A percentile compares a stretch with the other conserved stretches of the same genome.
Conservation (phyloP, 768 basidiomycete species). For the Calocybe indica region DNA sequence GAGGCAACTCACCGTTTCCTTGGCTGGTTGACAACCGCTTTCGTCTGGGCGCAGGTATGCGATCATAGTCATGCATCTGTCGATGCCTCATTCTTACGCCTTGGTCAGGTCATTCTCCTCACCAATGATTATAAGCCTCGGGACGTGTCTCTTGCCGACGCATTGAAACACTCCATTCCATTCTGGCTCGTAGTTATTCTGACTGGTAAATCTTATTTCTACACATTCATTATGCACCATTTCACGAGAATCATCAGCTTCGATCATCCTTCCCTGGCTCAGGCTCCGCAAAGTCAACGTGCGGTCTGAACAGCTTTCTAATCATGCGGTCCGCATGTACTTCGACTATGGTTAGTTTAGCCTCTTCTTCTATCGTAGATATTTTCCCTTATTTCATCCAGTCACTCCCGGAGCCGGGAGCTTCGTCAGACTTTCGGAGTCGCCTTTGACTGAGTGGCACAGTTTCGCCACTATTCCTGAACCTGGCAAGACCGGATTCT, state of each 20-base stretch:
- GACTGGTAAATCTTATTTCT: constrained; percentile 26
- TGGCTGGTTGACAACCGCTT: constrained; percentile 34
- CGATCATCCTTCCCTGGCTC: constrained; percentile 56
- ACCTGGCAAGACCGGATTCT: constrained; percentile 43
- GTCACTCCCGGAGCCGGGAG: constrained; percentile 41
- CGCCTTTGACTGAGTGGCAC: constrained; percentile 53
- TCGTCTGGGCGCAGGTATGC: constrained; percentile 36
- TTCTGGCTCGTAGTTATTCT: constrained; percentile 55
- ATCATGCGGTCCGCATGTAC: constrained; percentile 51
- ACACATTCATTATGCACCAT: not conserved
- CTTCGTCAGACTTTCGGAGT: constrained; percentile 38
- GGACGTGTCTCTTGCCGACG: constrained; percentile 31
- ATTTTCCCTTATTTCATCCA: constrained; percentile 8
- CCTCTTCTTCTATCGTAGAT: not conserved
- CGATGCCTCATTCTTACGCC: not conserved
- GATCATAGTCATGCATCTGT: not conserved
- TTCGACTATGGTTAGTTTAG: constrained; percentile 47
- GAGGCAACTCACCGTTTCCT: constrained; percentile 39
- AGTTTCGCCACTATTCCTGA: constrained; percentile 50
- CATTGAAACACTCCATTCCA: constrained; percentile 36
- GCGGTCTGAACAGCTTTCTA: constrained; percentile 44
- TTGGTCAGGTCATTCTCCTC: constrained; percentile 38
- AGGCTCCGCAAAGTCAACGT: constrained; percentile 52
- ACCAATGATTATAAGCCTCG: constrained; percentile 44
- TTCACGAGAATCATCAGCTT: constrained; percentile 20